Evolutionary conservation across 768 basidiomycete genomes (phyloP).

Genomic region (Candolleomyces eurysporus): DNA sequence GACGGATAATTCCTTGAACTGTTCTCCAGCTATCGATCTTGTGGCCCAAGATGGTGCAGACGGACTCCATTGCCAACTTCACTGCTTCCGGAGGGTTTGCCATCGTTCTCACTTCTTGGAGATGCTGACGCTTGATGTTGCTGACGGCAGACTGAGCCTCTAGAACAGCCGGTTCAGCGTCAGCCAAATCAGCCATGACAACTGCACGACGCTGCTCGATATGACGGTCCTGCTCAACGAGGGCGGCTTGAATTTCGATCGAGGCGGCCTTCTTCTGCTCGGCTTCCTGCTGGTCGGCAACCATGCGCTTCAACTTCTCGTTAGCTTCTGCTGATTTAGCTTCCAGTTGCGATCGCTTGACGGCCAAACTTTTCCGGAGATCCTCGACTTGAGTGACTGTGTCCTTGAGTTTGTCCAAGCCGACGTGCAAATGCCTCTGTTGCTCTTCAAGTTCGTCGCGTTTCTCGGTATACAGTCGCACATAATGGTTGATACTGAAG

Average conservation of each 20-base stretch:
- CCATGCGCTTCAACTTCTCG: slow-evolving; percentile 96
- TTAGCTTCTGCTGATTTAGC: slow-evolving; percentile 95
- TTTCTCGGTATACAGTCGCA: slow-evolving; percentile 92
- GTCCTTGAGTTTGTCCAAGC: slow-evolving; percentile 92
- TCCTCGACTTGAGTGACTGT: slow-evolving; percentile 98
- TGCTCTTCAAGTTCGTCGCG: slow-evolving; percentile 97
- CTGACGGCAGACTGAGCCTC: slow-evolving; percentile 97
- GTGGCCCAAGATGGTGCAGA: slow-evolving; percentile 93
- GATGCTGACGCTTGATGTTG: slow-evolving; percentile 92
- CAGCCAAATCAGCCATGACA: slow-evolving; percentile 93
- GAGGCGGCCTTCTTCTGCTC: slow-evolving; percentile 98
- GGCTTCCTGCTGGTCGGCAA: slow-evolving; percentile 96
- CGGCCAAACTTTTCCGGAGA: slow-evolving; percentile 89
- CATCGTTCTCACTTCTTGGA: slow-evolving; percentile 97
- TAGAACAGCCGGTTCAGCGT: slow-evolving; percentile 94
- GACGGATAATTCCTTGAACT: slow-evolving; percentile 92
- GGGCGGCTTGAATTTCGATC: slow-evolving; percentile 90
- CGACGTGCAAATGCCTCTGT: slow-evolving; percentile 96
- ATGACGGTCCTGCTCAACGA: slow-evolving; percentile 86
- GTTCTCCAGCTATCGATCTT: slow-evolving; percentile 97
- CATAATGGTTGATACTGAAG: slow-evolving; percentile 92
- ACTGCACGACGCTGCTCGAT: slow-evolving; percentile 87
- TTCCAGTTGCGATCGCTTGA: slow-evolving; percentile 88
- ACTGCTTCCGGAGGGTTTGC: slow-evolving; percentile 98
- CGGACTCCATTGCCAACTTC: slow-evolving; percentile 97